Base-by-base conservation (phyloP, 225 moss, liverwort and hornwort genomes). In the Polytrichum formosum region DNA sequence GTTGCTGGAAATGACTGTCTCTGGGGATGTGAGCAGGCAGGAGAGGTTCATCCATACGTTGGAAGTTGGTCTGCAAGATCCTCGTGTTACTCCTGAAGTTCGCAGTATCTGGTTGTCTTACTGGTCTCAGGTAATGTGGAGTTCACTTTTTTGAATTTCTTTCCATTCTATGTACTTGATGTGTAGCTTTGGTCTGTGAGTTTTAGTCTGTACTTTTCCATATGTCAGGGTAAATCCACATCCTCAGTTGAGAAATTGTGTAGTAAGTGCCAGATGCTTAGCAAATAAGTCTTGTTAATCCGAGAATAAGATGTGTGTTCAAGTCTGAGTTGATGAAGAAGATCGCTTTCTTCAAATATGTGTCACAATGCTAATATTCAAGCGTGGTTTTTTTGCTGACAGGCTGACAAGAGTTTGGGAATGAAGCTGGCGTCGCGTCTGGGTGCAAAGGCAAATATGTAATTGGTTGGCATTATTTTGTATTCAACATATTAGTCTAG, bases 81-180 rank as follows among this genome's bases (percentile, higher is more conserved):
- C 87, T 27, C 78, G 86, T 70, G 89, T 90, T 69, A 90, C 81
- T 30, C 89, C 79, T 61, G 89, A 90, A 79, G 80, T 90, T 26
- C 86, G 89, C 13, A 84, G 83, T 61, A 77, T 90, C 46, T 90
- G 89, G 89, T 4, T 87, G 33, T 54, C 86, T 2, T 90, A 90
- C 77, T 84, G 60, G 61, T 55, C 55, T 55, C 88, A 86, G 88
- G 88, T 85, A 75, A 58, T 46, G 58, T 46, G 58, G 6, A 58
- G 58, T 58, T 9, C 23, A 8, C 6, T 58, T 56, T 56, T 56
- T 35, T 35, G 9, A 35, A 35, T 35, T 2, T 37, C 37, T 37
- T 10, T 37, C 9, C 0, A 9, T 37, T 37, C 10, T 37, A 37
- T 37, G 37, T 37, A 10, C 37, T 46, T 16, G 46, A 46, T 16